Evolutionary conservation across 2,329 filamentous ascomycete species (phyloP).

Genomic region (Chaetomiaceae sp.): DNA sequence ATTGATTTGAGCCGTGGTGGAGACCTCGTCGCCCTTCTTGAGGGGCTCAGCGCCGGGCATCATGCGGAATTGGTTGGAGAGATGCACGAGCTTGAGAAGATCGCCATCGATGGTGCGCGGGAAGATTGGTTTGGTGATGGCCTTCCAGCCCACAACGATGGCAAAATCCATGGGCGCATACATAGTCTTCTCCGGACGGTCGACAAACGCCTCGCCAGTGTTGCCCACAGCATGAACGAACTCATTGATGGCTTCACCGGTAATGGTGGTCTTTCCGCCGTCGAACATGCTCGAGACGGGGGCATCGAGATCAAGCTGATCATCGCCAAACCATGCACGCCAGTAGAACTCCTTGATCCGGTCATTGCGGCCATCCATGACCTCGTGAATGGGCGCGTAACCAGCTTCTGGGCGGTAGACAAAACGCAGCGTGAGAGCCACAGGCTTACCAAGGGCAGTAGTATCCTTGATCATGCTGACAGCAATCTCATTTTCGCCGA

Average conservation of each 20-base stretch:
- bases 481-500: conserved; percentile 71
- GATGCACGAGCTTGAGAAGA: conserved; percentile 88
- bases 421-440: conserved; percentile 82
- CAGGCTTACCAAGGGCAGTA: conserved; percentile 75
- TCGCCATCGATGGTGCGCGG: conserved; percentile 94
- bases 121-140: conserved; percentile 99
- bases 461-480: conserved; percentile 92
- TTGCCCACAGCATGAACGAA: conserved; percentile 99
- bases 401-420: conserved; percentile 92
- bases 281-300: conserved; percentile 84
- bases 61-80: conserved; percentile 98
- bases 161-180: conserved; percentile 98
- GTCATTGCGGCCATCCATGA: conserved; percentile 94
- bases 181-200: conserved; percentile 88
- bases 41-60: conserved; percentile 89
- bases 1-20: conserved; percentile 93
- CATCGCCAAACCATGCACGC: conserved; percentile 91
- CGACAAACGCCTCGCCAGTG: conserved; percentile 94
- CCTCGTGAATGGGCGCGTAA: conserved; percentile 94
- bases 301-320: conserved; percentile 76
- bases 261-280: conserved; percentile 82
- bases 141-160: conserved; percentile 98
- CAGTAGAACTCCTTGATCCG: conserved; percentile 99
- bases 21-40: conserved; percentile 90
- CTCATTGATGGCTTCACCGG: conserved; percentile 89